A percentile compares a stretch with the other conserved stretches of the same genome.
These are phyloP conservation scores for Plasmopara viticola DNA, from an alignment of 352 stramenopile genomes.

Conservation along the genomic window DNA sequence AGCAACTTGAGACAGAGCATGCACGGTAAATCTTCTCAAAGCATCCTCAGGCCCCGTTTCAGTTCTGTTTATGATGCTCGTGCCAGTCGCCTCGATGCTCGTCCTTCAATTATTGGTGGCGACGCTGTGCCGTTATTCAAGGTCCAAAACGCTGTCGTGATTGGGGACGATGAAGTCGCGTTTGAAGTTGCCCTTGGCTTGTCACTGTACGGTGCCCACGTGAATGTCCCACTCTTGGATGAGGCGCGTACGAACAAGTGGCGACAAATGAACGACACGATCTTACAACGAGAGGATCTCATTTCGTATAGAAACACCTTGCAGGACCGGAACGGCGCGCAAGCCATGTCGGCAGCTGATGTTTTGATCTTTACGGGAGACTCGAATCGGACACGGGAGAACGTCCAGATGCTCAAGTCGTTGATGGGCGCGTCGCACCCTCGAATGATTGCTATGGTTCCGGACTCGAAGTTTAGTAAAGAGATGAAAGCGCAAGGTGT, in stretches of 20 bases:
- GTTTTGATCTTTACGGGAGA: conserved; percentile 66
- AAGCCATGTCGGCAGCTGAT: conserved; percentile 40
- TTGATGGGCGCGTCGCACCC: conserved; percentile 35
- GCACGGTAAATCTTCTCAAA: background rate
- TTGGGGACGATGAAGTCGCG: conserved; percentile 54
- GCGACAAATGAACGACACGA: conserved; percentile 52
- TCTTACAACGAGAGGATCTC: conserved; percentile 45
- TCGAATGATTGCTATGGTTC: conserved; percentile 53
- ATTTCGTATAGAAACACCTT: conserved; percentile 68
- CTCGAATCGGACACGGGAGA: conserved; percentile 33
- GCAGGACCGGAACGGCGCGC: conserved; percentile 25
- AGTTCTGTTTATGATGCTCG: conserved; percentile 6
- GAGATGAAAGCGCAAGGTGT: conserved; percentile 42
- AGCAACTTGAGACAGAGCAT: background rate
- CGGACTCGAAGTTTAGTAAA: conserved; percentile 31
- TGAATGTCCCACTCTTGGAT: conserved; percentile 56
- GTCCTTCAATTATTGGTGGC: background rate
- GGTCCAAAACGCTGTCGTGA: conserved; percentile 47
- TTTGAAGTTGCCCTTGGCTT: conserved; percentile 64
- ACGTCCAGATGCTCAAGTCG: conserved; percentile 43
- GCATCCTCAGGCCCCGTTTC: conserved; percentile 2
- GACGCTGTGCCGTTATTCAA: conserved; percentile 13
- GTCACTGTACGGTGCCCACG: conserved; percentile 49
- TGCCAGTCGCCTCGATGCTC: background rate
- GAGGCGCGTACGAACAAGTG: conserved; percentile 50